Evolutionary conservation across 2,329 filamentous ascomycete species (phyloP), one percentile per base, ranked within the genome.

Genomic region (Saccharata proteae): DNA sequence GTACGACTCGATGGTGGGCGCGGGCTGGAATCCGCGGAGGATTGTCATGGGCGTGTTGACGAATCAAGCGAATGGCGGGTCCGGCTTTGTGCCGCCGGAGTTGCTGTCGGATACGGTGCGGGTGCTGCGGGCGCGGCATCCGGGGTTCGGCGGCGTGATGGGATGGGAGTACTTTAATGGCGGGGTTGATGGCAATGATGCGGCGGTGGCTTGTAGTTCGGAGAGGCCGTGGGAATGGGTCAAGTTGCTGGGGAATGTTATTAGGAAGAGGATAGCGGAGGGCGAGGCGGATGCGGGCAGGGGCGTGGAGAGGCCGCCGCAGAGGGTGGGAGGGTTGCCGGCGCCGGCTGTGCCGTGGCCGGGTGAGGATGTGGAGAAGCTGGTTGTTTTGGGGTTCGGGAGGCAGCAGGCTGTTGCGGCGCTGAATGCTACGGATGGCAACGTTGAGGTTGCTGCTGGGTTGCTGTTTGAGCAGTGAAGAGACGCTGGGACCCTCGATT

Each of bases 81-180:
- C 64, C 49, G 53, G 82, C 59, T 35, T 59, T 28, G 73, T 86
- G 2, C 63, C 69, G 1, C 67, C 73, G 35, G 64, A 69, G 26
- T 52, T 64, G 10, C 56, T 82, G 15, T 63, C 65, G 8, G 58
- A 62, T 12, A 71, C 78, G 13, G 51, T 84, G 26, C 62, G 64
- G 17, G 48, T 62, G 23, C 49, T 85, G 40, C 58, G 67, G 20
- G 59, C 69, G 20, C 65, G 65, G 36, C 81, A 81, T 44, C 2
- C 41, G 32, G 24, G 71, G 1, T 90, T 93, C 51, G 86, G 85
- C 1, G 86, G 86, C 1, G 75, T 94, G 5, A 90, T 90, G 76
- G 84, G 84, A 3, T 94, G 86, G 86, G 86, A 94, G 59, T 93
- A 90, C 52, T 93, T 88, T 59, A 92, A 93, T 59, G 73, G 77